A percentile compares a stretch with the other conserved stretches of the same genome.
phyloP scores from a whole-genome alignment of 1,284 basidiomycete species.

The Ceratobasidium sp. region DNA sequence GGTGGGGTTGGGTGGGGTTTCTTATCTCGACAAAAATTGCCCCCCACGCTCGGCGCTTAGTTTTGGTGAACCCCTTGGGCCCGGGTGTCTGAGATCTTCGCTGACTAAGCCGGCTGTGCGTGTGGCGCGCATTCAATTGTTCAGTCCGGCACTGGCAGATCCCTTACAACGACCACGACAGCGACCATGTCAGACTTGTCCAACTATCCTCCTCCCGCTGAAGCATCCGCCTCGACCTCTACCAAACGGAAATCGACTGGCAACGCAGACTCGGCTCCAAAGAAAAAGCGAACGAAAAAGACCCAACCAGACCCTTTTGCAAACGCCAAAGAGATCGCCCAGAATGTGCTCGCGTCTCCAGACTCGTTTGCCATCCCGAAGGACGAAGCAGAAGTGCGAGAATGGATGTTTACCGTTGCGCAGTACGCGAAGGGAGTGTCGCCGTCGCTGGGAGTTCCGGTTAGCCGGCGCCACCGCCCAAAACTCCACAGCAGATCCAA shows the following conservation, averaged over 20 bases:
- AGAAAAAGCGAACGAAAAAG: slow-evolving; percentile 28
- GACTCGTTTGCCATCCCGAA: slow-evolving; percentile 21
- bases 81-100: not conserved
- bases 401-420: not conserved
- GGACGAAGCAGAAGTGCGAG: slow-evolving; percentile 14
- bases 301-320: slow-evolving; percentile 26
- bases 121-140: not conserved
- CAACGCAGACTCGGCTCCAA: not conserved
- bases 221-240: not conserved
- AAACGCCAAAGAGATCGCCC: slow-evolving; percentile 3
- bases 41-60: no score
- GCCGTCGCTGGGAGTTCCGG: slow-evolving; percentile 20
- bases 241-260: slow-evolving; percentile 26
- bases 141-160: not conserved
- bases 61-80: no score
- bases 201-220: not conserved
- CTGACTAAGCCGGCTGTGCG: not conserved
- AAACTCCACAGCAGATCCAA: slow-evolving; percentile 15
- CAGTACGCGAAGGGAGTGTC: slow-evolving; percentile 27
- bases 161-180: not conserved
- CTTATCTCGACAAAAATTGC: no score
- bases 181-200: slow-evolving; percentile 31
- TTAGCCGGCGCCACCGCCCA: slow-evolving; percentile 14
- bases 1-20: no score
- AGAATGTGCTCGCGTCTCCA: slow-evolving; percentile 21